phyloP scores from a whole-genome alignment of 305 asterid genomes.

The Fraxinus paxiana region DNA sequence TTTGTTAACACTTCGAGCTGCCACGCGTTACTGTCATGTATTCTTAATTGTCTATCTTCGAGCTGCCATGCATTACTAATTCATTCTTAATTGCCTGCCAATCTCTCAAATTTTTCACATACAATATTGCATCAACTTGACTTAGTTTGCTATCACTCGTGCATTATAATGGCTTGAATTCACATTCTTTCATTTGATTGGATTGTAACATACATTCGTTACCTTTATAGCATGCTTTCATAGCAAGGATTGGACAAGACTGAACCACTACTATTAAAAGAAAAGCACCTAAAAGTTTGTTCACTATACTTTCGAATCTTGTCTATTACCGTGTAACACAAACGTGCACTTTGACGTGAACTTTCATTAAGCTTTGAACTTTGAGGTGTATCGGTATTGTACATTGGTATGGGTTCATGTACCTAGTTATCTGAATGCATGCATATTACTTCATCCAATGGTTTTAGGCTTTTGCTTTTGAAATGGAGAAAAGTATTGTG shows the following conservation, averaged over 20 bases:
- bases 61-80: neutral
- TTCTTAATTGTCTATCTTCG: neutral
- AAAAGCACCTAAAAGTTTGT: neutral
- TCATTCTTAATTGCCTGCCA: neutral
- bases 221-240: neutral
- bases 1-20: neutral
- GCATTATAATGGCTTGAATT: neutral
- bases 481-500: neutral
- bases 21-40: neutral
- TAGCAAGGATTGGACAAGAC: neutral
- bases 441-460: neutral
- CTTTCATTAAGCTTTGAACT: neutral
- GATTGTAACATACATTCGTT: neutral
- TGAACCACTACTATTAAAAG: neutral
- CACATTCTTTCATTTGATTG: neutral
- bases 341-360: neutral
- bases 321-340: neutral
- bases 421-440: neutral
- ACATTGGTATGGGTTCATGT: neutral
- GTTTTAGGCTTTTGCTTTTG: conserved; percentile 5
- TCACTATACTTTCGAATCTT: neutral
- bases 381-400: neutral
- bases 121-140: neutral
- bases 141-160: neutral
- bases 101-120: neutral